phyloP scores from a whole-genome alignment of 2,329 filamentous ascomycete genomes.

The Ophiostoma piceae region DNA sequence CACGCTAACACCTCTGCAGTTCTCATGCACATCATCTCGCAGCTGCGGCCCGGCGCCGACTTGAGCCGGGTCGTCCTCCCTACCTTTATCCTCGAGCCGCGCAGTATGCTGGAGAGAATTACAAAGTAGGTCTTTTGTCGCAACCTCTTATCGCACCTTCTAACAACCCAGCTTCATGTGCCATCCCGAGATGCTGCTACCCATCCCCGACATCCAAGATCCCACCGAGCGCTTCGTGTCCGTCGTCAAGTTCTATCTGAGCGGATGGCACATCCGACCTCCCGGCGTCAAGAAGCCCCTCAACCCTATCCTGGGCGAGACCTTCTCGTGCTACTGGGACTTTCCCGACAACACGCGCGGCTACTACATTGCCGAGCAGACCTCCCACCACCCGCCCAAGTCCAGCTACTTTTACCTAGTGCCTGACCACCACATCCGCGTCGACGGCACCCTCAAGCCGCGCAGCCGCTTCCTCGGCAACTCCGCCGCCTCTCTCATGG shows the following conservation, averaged over 20 bases:
- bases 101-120: slow-evolving; percentile 97
- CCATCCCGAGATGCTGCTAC: slow-evolving; percentile 89
- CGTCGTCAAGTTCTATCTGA: slow-evolving; percentile 96
- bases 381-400: slow-evolving; percentile 95
- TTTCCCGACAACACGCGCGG: slow-evolving; percentile 76
- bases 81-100: slow-evolving; percentile 95
- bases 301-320: slow-evolving; percentile 93
- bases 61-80: slow-evolving; percentile 89
- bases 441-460: slow-evolving; percentile 92
- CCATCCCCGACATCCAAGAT: slow-evolving; percentile 82
- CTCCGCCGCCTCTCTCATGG: slow-evolving; percentile 97
- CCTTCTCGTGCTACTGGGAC: slow-evolving; percentile 94
- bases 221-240: slow-evolving; percentile 85
- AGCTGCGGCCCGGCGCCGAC: slow-evolving; percentile 90
- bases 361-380: slow-evolving; percentile 97
- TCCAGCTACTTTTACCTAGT: slow-evolving; percentile 99
- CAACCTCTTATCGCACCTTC: not conserved
- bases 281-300: slow-evolving; percentile 98
- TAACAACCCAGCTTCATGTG: slow-evolving; percentile 79
- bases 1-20: slow-evolving; percentile 52
- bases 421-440: slow-evolving; percentile 85
- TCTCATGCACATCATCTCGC: slow-evolving; percentile 93
- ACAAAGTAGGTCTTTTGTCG: slow-evolving; percentile 64
- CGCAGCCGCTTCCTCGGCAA: slow-evolving; percentile 94
- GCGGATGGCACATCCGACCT: slow-evolving; percentile 97